phyloP scores from a whole-genome alignment of 768 basidiomycete species.

The Lactarius evosmus region DNA sequence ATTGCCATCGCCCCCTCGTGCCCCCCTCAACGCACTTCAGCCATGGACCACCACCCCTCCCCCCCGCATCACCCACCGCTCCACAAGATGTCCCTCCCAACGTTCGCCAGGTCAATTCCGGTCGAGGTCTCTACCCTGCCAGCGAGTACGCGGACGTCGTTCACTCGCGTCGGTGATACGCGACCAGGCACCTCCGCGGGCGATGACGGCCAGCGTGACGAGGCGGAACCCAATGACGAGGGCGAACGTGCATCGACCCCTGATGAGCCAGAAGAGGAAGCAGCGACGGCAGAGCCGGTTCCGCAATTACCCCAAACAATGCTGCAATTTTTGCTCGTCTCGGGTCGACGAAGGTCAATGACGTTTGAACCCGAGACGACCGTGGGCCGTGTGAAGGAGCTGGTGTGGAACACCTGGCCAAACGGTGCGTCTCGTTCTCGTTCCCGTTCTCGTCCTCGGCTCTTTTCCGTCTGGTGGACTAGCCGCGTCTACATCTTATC shows the following conservation, averaged over 20 bases:
- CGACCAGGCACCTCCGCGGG: conserved; percentile 30
- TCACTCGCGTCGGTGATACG: conserved; percentile 46
- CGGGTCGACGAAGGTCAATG: conserved; percentile 66
- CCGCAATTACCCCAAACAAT: conserved; percentile 63
- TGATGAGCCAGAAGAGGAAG: conserved; percentile 7
- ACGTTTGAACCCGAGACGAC: conserved; percentile 72
- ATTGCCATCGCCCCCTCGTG: not conserved
- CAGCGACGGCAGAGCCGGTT: conserved; percentile 30
- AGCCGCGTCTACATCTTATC: not conserved
- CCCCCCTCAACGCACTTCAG: not conserved
- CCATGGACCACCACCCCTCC: conserved; percentile 12
- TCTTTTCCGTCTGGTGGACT: not conserved
- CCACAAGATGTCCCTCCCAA: conserved; percentile 21
- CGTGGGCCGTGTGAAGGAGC: conserved; percentile 75
- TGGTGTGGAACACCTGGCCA: conserved; percentile 83
- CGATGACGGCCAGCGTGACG: conserved; percentile 10
- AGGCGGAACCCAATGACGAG: conserved; percentile 15
- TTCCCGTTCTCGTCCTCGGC: too few relatives aligned
- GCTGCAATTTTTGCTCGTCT: conserved; percentile 70
- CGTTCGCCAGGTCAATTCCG: conserved; percentile 18
- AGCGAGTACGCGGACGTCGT: conserved; percentile 51
- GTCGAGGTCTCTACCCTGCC: conserved; percentile 33
- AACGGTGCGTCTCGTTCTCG: conserved; percentile 44
- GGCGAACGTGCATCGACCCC: not conserved
- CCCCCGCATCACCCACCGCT: conserved; percentile 10